Evolutionary conservation across 805 yeast species (phyloP).

Genomic region (Cyberlindnera xylosilytica): DNA sequence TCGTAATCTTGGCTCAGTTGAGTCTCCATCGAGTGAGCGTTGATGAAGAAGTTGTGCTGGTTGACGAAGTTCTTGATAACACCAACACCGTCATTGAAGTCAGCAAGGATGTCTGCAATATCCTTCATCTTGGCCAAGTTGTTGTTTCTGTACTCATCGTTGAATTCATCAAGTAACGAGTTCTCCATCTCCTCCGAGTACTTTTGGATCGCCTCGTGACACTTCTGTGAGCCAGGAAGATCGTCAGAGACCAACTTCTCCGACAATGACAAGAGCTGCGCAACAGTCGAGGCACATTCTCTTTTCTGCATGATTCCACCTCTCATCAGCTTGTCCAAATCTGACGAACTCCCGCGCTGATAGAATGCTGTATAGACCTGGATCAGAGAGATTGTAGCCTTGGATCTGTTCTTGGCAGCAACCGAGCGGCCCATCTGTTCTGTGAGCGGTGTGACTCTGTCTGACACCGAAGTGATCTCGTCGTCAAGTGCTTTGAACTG

Average conservation of each 20-base stretch:
- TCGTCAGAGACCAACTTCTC: slow-evolving; percentile 58
- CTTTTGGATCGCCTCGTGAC: slow-evolving; percentile 50
- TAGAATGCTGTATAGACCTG: slow-evolving; percentile 75
- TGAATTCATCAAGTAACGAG: slow-evolving; percentile 64
- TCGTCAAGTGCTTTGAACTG: slow-evolving; percentile 50
- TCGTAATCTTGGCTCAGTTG: slow-evolving; percentile 38
- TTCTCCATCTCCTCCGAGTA: slow-evolving; percentile 78
- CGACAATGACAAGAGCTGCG: slow-evolving; percentile 62
- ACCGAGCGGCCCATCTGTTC: slow-evolving; percentile 65
- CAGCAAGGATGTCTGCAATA: slow-evolving; percentile 68
- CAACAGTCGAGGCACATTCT: slow-evolving; percentile 66
- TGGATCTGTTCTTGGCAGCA: slow-evolving; percentile 68
- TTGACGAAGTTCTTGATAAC: slow-evolving; percentile 80
- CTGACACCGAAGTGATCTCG: slow-evolving; percentile 53
- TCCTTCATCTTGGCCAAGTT: slow-evolving; percentile 72
- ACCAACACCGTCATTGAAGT: slow-evolving; percentile 80
- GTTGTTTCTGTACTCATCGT: slow-evolving; percentile 65
- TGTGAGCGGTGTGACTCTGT: slow-evolving; percentile 66
- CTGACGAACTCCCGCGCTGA: slow-evolving; percentile 42
- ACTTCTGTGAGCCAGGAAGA: slow-evolving; percentile 38
- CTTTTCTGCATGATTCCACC: slow-evolving; percentile 51
- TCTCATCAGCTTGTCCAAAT: slow-evolving; percentile 56
- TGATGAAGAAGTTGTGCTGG: slow-evolving; percentile 67
- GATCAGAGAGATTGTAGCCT: slow-evolving; percentile 67
- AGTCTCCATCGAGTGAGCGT: slow-evolving; percentile 26